Evolutionary conservation across 2,329 filamentous ascomycete genomes (phyloP), one percentile per base, ranked within the genome.

Genomic region (Aspergillus sp.): DNA sequence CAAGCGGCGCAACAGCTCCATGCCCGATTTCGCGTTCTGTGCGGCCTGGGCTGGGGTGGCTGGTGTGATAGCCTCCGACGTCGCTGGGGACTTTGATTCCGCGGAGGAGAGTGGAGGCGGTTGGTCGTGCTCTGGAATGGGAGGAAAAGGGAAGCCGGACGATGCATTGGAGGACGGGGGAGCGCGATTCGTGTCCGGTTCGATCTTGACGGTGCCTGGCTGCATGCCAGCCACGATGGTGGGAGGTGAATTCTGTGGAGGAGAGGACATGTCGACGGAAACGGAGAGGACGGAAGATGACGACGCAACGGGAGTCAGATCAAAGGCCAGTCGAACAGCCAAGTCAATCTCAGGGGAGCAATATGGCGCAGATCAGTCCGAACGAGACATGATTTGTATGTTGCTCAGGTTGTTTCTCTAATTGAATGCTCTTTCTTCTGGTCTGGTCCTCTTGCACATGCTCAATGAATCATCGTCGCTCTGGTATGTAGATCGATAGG

Each of bases 1-100:
- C 56, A 83, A 61, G n/a, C 79, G 78, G 47, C 77, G 75, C 42
- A 83, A 66, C 35, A 83, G 64, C 33, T 83, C 80, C 50, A 76
- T 74, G 13, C 74, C 75, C 3, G 75, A 74, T 41, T 68, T 71
- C 35, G 74, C 75, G 52, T 75, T 76, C 44, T 71, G 74, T 13
- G 72, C 73, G 20, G 70, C 70, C 47, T 79, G 70, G 4, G 71
- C 65, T 3, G 73, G 71, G 20, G 71, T 75, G 57, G 56, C 58
- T 13, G 65, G 60, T 38, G 61, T 57, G 24, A 49, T 17, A 17
- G 46, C 30, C 46, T 59, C 53, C 7, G 62, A 52, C 4, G 58
- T 30, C 41, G 54, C 56, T 30, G 60, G 52, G 54, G 26, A 16
- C 16, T 19, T 24, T 40, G 46, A 17, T 10, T 32, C 33, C 6